Percentiles rank a stretch among this genome's conserved stretches.
Evolutionary conservation across 257 asterid species (phyloP).

Genomic region (Orobanche coerulescens): DNA sequence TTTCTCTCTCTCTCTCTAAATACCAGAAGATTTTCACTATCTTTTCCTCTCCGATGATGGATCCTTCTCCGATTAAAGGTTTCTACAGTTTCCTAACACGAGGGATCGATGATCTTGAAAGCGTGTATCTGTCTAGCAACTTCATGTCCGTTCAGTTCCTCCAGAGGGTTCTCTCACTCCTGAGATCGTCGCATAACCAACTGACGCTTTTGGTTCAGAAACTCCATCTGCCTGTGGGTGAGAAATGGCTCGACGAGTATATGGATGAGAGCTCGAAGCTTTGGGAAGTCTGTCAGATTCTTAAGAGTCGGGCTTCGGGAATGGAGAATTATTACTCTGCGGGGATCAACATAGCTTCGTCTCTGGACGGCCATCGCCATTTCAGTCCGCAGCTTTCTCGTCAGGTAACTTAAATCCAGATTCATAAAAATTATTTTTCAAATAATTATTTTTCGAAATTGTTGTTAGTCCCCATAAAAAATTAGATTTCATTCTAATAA

Average conservation of each 20-base stretch:
- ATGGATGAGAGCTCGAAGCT: conserved; percentile 94
- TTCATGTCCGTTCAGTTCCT: conserved; percentile 89
- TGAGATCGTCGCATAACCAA: conserved; percentile 76
- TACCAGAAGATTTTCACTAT: conserved; percentile 30
- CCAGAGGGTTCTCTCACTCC: conserved; percentile 55
- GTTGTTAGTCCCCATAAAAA: too few relatives aligned
- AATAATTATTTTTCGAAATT: too few relatives aligned
- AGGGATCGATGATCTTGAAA: conserved; percentile 78
- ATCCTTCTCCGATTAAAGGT: conserved; percentile 76
- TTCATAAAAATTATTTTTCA: too few relatives aligned
- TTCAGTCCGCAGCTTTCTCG: conserved; percentile 66
- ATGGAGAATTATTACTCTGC: conserved; percentile 72
- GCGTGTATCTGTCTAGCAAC: conserved; percentile 51
- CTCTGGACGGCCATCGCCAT: conserved; percentile 51
- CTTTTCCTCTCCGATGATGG: conserved; percentile 42
- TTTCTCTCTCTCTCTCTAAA: conserved; percentile 24
- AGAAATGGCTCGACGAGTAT: conserved; percentile 91
- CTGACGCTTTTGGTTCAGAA: conserved; percentile 65
- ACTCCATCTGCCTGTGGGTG: conserved; percentile 82
- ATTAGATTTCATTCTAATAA: too few relatives aligned
- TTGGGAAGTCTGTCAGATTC: conserved; percentile 83
- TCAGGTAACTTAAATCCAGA: conserved; percentile 44
- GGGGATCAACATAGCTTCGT: conserved; percentile 50
- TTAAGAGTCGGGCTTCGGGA: conserved; percentile 64
- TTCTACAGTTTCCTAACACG: conserved; percentile 67